These are phyloP conservation scores for Podospora pseudocomata DNA, from an alignment of 495 filamentous ascomycete species.

Conservation along the genomic window DNA sequence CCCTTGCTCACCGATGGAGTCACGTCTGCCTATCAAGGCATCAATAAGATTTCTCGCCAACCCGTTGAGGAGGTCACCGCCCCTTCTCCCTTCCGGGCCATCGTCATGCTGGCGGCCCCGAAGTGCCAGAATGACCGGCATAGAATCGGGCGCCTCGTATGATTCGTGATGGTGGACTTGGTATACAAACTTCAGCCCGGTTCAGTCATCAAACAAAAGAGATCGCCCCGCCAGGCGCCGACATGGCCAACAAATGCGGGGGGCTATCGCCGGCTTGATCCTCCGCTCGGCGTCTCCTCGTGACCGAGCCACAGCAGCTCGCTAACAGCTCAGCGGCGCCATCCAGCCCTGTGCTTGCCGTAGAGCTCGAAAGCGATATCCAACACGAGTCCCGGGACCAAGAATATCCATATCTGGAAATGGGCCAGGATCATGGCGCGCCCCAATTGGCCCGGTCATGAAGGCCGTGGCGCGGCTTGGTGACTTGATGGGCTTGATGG, in stretches of 20 bases:
- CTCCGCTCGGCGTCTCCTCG: background rate
- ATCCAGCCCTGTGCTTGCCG: background rate
- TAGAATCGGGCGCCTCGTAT: background rate
- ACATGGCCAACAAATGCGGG: background rate
- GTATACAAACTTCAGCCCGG: too few relatives aligned
- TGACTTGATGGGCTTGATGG: conserved; percentile 8
- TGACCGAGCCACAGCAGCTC: background rate
- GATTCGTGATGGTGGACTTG: background rate
- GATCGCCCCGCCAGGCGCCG: background rate
- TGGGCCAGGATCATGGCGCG: conserved; percentile 11
- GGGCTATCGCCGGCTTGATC: background rate
- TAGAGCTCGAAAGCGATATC: conserved; percentile 1
- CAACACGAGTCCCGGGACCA: background rate
- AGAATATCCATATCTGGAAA: conserved; percentile 27
- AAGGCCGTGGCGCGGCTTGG: conserved; percentile 14
- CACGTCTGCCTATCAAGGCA: background rate
- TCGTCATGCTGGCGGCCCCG: background rate
- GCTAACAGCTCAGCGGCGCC: background rate
- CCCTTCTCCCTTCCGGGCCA: background rate
- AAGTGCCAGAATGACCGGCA: background rate
- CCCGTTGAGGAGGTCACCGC: background rate
- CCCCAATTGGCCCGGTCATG: conserved; percentile 25
- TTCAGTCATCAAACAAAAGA: background rate
- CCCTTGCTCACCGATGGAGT: background rate
- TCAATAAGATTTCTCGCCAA: background rate